Evolutionary conservation across 2,329 filamentous ascomycete species (phyloP), one percentile per base, ranked within the genome.

Genomic region (Xylaria sp.): DNA sequence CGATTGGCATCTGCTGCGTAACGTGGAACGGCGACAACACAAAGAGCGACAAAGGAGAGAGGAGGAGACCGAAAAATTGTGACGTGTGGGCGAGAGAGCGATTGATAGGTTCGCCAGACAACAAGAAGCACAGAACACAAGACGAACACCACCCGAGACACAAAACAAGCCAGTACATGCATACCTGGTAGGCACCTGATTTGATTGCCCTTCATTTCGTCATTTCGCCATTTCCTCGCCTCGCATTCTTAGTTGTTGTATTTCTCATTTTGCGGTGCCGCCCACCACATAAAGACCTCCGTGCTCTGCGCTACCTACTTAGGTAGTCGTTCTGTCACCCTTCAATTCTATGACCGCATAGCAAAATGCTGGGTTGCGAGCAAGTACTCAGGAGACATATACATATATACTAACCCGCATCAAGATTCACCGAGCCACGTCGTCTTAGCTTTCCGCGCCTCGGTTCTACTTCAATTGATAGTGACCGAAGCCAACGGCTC

Each of bases 131-230:
- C 48, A 10, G 23, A 54, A 10, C 51, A 34, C 25, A 15, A 44
- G 39, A 18, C n/a, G 41, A 44, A 41, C 48, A 62, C 34, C 46
- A 60, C 46, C 56, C 28, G 23, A 58, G 39, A 58, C 56, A 58
- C 23, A 58, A 55, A 58, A 55, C 41, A 65, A 55, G 56, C 41
- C 44, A 51, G 10, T 12, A 55, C 54, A 61, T 39, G 46, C 34
- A 52, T 39, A 23, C 15, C 25, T 32, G 18, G 52, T 20, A 37
- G 28, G 51, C 41, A 57, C 23, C 44, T 65, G 65, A 65, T 46
- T 46, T 46, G 10, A 65, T 54, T 61, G 10, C 51, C 25, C 1
- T 46, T 63, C 54, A 66, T 69, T 62, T 54, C 50, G 37, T 59
- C 34, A 34, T 32, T 54, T 48, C n/a, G 15, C 32, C 25, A 52